These are phyloP conservation scores for Plasmodium gaboni DNA, from an alignment of 169 alveolate genomes.

Conservation along the genomic window DNA sequence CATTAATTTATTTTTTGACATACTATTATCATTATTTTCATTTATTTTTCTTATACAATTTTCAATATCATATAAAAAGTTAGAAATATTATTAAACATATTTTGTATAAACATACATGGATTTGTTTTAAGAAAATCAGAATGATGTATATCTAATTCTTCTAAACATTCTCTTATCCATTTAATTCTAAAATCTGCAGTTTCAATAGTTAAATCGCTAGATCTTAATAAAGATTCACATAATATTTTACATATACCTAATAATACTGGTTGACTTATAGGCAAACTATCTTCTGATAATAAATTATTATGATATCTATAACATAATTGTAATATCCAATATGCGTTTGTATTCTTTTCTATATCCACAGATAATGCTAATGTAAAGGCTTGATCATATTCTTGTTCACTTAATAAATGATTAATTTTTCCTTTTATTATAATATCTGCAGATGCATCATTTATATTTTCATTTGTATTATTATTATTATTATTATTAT, in stretches of 20 bases:
- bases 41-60: conserved; percentile 10
- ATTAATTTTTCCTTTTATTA: conserved; percentile 64
- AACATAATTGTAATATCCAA: conserved; percentile 62
- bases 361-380: conserved; percentile 63
- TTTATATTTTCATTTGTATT: neutral
- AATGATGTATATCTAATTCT: conserved; percentile 31
- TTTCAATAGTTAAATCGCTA: conserved; percentile 18
- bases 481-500: neutral
- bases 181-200: conserved; percentile 36
- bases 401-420: conserved; percentile 69
- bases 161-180: conserved; percentile 43
- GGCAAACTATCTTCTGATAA: conserved; percentile 7
- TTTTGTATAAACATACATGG: conserved; percentile 48
- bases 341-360: conserved; percentile 58
- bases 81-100: conserved; percentile 42
- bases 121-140: conserved; percentile 50
- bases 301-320: conserved; percentile 19
- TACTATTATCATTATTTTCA: conserved; percentile 4
- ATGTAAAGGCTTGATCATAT: conserved; percentile 54
- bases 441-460: conserved; percentile 24
- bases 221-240: conserved; percentile 49
- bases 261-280: conserved; percentile 62
- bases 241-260: conserved; percentile 56
- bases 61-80: conserved; percentile 38
- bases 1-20: conserved; percentile 7